Evolutionary conservation across 768 basidiomycete genomes (phyloP).

Genomic region (Clavaria fumosa): DNA sequence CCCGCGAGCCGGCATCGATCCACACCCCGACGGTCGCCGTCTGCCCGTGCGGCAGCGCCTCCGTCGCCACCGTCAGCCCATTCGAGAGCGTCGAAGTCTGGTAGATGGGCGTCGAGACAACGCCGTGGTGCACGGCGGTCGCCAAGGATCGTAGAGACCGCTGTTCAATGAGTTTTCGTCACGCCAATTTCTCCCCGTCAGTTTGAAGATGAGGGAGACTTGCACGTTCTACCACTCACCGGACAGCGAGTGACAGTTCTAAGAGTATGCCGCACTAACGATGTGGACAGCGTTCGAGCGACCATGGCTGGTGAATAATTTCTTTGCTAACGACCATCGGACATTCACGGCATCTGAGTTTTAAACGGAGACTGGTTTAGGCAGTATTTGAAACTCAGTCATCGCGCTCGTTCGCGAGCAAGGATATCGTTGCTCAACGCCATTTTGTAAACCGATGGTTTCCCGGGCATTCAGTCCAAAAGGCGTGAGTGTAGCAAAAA

Average conservation of each 20-base stretch:
- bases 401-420: too few species aligned
- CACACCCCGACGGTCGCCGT: conserved; percentile 98
- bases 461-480: too few species aligned
- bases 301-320: conserved; percentile 20
- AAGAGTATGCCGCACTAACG: conserved; percentile 27
- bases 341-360: too few species aligned
- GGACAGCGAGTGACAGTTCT: conserved; percentile 26
- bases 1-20: conserved; percentile 97
- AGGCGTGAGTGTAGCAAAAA: too few species aligned
- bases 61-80: conserved; percentile 90
- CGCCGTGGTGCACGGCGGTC: conserved; percentile 54
- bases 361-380: too few species aligned
- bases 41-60: conserved; percentile 77
- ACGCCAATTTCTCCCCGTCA: conserved; percentile 3
- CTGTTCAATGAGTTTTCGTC: conserved; percentile 18
- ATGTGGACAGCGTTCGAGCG: conserved; percentile 21
- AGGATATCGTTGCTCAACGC: too few species aligned
- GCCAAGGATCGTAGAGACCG: conserved; percentile 56
- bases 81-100: conserved; percentile 87
- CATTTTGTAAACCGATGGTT: too few species aligned
- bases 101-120: conserved; percentile 58
- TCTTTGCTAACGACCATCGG: too few species aligned
- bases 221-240: conserved; percentile 14
- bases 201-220: background rate
- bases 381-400: too few species aligned